Base-by-base conservation (phyloP, 805 yeast genomes). In the Ogataea kodamae region DNA sequence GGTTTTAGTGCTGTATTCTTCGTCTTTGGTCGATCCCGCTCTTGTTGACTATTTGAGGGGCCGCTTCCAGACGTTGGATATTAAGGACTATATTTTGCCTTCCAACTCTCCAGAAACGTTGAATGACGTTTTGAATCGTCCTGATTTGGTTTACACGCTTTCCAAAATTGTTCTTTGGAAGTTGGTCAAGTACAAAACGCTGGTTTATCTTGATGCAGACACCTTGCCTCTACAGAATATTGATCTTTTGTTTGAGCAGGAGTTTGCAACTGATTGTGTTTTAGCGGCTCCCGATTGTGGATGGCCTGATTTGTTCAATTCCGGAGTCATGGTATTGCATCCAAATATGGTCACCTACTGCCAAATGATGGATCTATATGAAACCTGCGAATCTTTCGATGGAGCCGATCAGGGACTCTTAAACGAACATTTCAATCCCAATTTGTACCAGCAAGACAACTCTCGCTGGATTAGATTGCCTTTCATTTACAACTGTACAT, bases 361-460 rank as follows among this genome's bases (percentile, higher is more conserved):
- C 3, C 59, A 62, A 19, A 64, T 87, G 29, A 40, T 55, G 17
- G 29, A 43, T 2, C 57, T 58, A 19, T 54, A 62, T 28, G 19
- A 34, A 1, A 43, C 50, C 4, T 47, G 44, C 9, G 48, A 48
- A 9, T 64, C 62, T 3, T 84, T 86, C 48, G 97, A 88, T 59
- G 95, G 95, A 25, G 90, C 95, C 2, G 97, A 88, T 59, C 97
- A 88, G 58, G 97, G 97, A 9, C 65, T 88, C 22, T 65, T 88
- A 43, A 88, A 88, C 57, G 84, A 83, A 51, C 81, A 72, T 50
- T 86, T 84, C 54, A 70, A 46, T 28, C 45, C 49, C 30, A 39
- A 34, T 37, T 46, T 51, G 8, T 34, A 39, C 32, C 24, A 25
- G 10, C 56, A 60, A 6, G 37, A 35, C 2, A 15, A 15, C 9